Conservation (phyloP, 139 green algal genomes). For the Coelastrella sp. region DNA sequence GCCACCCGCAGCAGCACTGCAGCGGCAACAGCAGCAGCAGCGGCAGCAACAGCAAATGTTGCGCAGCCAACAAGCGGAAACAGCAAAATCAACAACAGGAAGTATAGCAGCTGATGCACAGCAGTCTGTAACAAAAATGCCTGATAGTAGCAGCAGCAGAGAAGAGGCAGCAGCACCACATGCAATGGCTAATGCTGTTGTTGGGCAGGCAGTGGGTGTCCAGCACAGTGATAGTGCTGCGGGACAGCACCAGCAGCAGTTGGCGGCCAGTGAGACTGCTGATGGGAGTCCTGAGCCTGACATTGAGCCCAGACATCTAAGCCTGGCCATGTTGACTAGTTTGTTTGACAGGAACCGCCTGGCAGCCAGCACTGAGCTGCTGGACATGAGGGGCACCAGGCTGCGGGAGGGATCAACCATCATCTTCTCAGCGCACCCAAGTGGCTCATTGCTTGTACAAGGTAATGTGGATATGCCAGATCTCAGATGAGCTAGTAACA, state of each 20-base stretch:
- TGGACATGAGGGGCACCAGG: neutral
- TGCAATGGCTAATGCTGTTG: neutral
- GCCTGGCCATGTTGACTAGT: neutral
- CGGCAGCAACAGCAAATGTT: neutral
- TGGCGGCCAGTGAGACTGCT: neutral
- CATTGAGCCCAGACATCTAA: neutral
- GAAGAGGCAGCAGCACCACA: neutral
- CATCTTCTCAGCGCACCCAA: conserved; percentile 25
- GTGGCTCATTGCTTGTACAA: conserved; percentile 28
- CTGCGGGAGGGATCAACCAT: conserved; percentile 38
- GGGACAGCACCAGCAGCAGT: conserved; percentile 33
- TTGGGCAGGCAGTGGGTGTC: neutral
- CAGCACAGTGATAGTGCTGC: neutral
- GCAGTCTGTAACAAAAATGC: neutral
- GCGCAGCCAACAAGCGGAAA: conserved; percentile 1
- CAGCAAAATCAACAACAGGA: conserved; percentile 4
- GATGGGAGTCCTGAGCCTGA: neutral
- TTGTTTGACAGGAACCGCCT: conserved; percentile 35
- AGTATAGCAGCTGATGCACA: neutral
- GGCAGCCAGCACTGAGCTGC: conserved; percentile 10
- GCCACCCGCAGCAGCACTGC: neutral
- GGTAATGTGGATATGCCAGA: neutral
- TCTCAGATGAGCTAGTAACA: neutral
- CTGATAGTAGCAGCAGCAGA: neutral
- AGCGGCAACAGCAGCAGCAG: neutral